Conservation (phyloP, 805 yeast genomes). For the Saccharomycopsis oosterbeekiorum region DNA sequence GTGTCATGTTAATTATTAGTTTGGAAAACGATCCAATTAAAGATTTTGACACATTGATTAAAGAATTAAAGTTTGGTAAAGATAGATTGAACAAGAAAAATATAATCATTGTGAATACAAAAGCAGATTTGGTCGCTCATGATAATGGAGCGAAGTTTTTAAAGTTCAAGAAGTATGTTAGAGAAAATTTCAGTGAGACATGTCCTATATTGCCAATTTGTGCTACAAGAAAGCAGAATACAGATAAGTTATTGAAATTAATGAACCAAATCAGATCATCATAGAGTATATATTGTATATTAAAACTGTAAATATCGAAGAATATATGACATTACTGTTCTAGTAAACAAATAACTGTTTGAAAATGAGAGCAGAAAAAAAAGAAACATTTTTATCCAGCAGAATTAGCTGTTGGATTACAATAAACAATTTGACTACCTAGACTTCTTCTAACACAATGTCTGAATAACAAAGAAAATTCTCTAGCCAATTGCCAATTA, state of each 20-base stretch:
- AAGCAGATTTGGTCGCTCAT: conserved; percentile 63
- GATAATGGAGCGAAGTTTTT: conserved; percentile 37
- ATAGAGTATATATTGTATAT: not conserved
- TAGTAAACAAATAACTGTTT: not conserved
- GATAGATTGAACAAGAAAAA: conserved; percentile 50
- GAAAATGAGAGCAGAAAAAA: not conserved
- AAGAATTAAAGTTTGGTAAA: conserved; percentile 54
- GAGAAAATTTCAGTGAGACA: conserved; percentile 21
- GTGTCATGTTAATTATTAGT: conserved; percentile 78
- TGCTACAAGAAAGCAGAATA: conserved; percentile 63
- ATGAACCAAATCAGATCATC: not conserved
- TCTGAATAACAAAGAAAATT: conserved; percentile 40
- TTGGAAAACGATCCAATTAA: conserved; percentile 59
- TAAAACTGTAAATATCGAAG: not conserved
- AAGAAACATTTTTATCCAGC: not conserved
- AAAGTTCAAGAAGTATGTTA: conserved; percentile 36
- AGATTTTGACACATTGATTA: conserved; percentile 52
- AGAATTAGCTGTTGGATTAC: not conserved
- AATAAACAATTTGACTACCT: conserved; percentile 26
- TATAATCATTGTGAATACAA: conserved; percentile 79
- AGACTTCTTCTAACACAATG: conserved; percentile 47
- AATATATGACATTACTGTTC: not conserved
- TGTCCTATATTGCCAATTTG: conserved; percentile 84
- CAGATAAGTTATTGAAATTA: conserved; percentile 31
- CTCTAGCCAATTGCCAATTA: conserved; percentile 50